Percentiles rank a stretch among this genome's conserved stretches.
These are phyloP conservation scores for Cyclotella choctawhatcheeana DNA, from an alignment of 108 stramenopile genomes.

Conservation along the genomic window DNA sequence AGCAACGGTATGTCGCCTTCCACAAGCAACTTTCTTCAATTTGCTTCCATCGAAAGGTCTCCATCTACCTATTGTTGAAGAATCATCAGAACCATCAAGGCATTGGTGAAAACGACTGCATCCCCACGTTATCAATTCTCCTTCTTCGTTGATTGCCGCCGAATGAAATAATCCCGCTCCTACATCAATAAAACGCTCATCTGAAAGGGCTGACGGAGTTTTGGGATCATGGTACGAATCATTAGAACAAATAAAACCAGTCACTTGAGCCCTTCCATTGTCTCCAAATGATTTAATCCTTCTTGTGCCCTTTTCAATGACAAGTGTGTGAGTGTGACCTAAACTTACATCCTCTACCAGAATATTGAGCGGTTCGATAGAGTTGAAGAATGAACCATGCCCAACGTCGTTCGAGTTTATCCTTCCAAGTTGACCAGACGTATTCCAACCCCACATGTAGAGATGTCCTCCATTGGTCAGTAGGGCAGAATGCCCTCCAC, in stretches of 20 bases:
- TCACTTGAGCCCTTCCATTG: slow-evolving; percentile 72
- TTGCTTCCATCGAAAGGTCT: slow-evolving; percentile 65
- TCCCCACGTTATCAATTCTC: slow-evolving; percentile 81
- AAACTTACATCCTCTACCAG: slow-evolving; percentile 63
- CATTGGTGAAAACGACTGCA: slow-evolving; percentile 77
- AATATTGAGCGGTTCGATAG: slow-evolving; percentile 50
- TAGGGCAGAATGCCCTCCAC: slow-evolving; percentile 81
- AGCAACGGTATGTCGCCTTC: slow-evolving; percentile 72
- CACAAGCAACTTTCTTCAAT: slow-evolving; percentile 68
- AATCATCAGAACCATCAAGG: slow-evolving; percentile 10
- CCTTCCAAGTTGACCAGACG: slow-evolving; percentile 69
- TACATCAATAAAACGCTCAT: slow-evolving; percentile 48
- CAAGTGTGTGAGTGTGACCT: slow-evolving; percentile 78
- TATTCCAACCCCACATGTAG: slow-evolving; percentile 89
- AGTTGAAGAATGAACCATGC: slow-evolving; percentile 20
- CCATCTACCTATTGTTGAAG: slow-evolving; percentile 56
- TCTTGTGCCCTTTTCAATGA: slow-evolving; percentile 73
- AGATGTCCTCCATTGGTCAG: slow-evolving; percentile 67
- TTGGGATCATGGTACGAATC: slow-evolving; percentile 14
- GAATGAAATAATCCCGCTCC: slow-evolving; percentile 87
- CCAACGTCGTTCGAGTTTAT: neutral
- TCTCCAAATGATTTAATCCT: slow-evolving; percentile 70
- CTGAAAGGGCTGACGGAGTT: slow-evolving; percentile 19
- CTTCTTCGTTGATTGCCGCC: slow-evolving; percentile 64
- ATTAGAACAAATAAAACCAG: slow-evolving; percentile 11